Evolutionary conservation across 257 asterid genomes (phyloP).

Genomic region (Euphrasia confusa): DNA sequence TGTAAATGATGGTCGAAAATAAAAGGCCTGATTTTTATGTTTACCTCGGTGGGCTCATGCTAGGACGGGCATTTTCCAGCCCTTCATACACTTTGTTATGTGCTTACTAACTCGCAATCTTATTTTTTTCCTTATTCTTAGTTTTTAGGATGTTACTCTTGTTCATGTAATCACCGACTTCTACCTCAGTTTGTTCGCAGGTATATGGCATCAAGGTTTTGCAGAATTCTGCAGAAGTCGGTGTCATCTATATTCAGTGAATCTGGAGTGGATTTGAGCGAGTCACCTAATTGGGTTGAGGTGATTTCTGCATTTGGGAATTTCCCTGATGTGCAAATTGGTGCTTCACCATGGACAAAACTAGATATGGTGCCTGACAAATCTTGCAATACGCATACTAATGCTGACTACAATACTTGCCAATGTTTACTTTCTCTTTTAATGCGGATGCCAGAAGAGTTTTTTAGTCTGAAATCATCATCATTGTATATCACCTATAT

Average conservation of each 20-base stretch:
- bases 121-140: not conserved
- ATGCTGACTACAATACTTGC: constrained; percentile 42
- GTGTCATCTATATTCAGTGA: constrained; percentile 44
- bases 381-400: constrained; percentile 30
- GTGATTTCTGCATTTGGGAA: constrained; percentile 41
- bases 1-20: too few species aligned
- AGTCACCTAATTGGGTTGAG: constrained; percentile 55
- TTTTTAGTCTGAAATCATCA: constrained; percentile 53
- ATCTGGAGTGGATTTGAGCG: constrained; percentile 48
- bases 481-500: constrained; percentile 49
- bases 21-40: too few species aligned
- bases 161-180: constrained; percentile 35
- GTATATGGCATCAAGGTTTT: constrained; percentile 67
- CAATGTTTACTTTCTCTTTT: constrained; percentile 51
- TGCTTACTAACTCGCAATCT: constrained; percentile 12
- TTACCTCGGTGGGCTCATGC: too few species aligned
- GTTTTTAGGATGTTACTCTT: constrained; percentile 9
- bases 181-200: constrained; percentile 67
- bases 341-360: constrained; percentile 25
- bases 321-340: constrained; percentile 26
- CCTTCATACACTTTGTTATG: not conserved
- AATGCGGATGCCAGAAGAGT: constrained; percentile 73
- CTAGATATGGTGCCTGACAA: constrained; percentile 31
- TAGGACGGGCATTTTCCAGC: too few species aligned
- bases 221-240: constrained; percentile 57